These are phyloP conservation scores for Bimuria novae-zelandiae DNA, from an alignment of 2,329 filamentous ascomycete genomes.

Conservation along the genomic window DNA sequence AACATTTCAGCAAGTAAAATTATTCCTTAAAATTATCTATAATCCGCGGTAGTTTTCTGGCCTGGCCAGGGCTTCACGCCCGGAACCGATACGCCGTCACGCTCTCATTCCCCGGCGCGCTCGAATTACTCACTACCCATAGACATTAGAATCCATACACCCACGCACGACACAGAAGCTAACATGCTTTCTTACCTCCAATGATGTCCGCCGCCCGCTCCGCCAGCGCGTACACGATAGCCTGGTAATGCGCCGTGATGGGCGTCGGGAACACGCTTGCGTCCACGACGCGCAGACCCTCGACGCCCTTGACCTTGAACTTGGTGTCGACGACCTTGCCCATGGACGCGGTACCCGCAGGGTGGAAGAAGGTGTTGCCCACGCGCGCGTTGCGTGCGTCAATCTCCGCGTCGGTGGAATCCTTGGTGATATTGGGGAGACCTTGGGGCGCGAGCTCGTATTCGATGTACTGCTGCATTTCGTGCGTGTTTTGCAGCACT, in stretches of 20 bases:
- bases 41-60: no score
- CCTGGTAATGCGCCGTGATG: constrained; percentile 19
- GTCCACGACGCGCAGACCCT: constrained; percentile 1
- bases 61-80: no score
- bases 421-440: constrained; percentile 8
- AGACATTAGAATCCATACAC: not conserved
- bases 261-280: constrained; percentile 5
- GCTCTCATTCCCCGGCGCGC: no score
- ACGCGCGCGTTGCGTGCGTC: constrained; percentile 13
- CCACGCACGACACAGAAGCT: not conserved
- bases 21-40: no score
- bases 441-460: constrained; percentile 21
- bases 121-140: not conserved
- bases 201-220: constrained; percentile 17
- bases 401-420: constrained; percentile 21
- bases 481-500: constrained; percentile 41
- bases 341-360: constrained; percentile 20
- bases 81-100: no score
- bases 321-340: constrained; percentile 17
- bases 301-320: constrained; percentile 5
- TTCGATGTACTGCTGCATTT: constrained; percentile 16
- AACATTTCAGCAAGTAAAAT: no score
- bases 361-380: constrained; percentile 7
- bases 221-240: constrained; percentile 15
- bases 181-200: not conserved